These are phyloP conservation scores for Maudiozyma turicensis DNA, from an alignment of 805 yeast species.

Conservation along the genomic window DNA sequence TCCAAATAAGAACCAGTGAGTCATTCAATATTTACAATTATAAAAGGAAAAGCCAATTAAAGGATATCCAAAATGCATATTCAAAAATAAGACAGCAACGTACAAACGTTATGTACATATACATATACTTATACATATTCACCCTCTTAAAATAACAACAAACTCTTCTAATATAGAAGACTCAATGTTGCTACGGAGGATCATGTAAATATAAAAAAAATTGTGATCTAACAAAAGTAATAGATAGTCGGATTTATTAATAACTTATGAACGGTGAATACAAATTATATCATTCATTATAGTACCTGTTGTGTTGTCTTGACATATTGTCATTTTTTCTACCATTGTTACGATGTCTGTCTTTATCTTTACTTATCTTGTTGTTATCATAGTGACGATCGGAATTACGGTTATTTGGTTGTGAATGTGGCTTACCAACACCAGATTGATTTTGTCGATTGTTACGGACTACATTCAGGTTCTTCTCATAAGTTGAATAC, in stretches of 20 bases:
- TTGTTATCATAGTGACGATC: background rate
- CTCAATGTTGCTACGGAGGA: background rate
- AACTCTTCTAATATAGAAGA: too few species aligned
- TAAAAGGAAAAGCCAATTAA: too few species aligned
- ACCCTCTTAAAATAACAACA: too few species aligned
- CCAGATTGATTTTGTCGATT: too few species aligned
- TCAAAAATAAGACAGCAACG: too few species aligned
- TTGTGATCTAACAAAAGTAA: background rate
- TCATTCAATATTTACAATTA: too few species aligned
- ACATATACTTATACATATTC: too few species aligned
- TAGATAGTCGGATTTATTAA: background rate
- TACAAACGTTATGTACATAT: too few species aligned
- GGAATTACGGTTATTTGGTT: background rate
- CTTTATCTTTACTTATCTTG: constrained; percentile 1
- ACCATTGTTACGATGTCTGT: background rate
- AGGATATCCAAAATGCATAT: too few species aligned
- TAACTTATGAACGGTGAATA: background rate
- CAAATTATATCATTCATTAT: background rate
- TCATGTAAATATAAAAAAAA: constrained; percentile 3
- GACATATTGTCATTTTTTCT: constrained; percentile 7
- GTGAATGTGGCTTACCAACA: background rate
- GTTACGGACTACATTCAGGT: background rate
- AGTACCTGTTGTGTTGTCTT: constrained; percentile 7
- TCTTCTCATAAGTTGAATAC: constrained; percentile 7
- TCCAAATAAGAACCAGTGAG: constrained; percentile 8